Conservation (phyloP, 805 yeast species). For the Grigorovia humatica region DNA sequence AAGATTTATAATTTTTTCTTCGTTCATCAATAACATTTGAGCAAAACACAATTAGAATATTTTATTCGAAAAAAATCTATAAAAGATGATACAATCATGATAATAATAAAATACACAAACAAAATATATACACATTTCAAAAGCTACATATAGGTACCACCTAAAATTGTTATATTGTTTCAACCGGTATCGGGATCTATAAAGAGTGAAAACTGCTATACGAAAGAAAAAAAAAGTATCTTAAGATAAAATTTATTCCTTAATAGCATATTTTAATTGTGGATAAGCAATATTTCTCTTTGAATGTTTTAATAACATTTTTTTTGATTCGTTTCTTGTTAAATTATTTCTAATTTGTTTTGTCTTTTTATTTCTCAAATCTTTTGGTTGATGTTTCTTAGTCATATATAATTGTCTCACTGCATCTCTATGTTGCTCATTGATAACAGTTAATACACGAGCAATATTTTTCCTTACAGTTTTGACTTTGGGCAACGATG, state of each 20-base stretch:
- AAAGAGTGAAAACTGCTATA: neutral
- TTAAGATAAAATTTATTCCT: conserved; percentile 54
- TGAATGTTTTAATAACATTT: conserved; percentile 77
- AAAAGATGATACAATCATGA: too few relatives aligned
- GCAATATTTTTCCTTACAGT: conserved; percentile 98
- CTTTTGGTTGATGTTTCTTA: conserved; percentile 95
- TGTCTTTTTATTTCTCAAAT: conserved; percentile 88
- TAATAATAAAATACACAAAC: too few relatives aligned
- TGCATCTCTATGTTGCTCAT: conserved; percentile 90
- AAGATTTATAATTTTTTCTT: too few relatives aligned
- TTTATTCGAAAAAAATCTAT: too few relatives aligned
- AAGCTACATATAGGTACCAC: too few relatives aligned
- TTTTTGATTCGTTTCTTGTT: conserved; percentile 74
- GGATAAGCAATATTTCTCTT: conserved; percentile 96
- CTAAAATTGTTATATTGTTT: too few relatives aligned
- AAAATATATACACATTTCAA: too few relatives aligned
- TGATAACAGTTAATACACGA: conserved; percentile 92
- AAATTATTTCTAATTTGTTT: conserved; percentile 98
- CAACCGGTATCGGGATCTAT: neutral
- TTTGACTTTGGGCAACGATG: conserved; percentile 92
- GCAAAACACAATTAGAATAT: too few relatives aligned
- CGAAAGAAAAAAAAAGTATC: neutral
- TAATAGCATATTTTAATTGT: conserved; percentile 95
- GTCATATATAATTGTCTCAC: conserved; percentile 92
- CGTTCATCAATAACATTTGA: too few relatives aligned